Evolutionary conservation across 2,329 filamentous ascomycete species (phyloP), one percentile per base, ranked within the genome.

Genomic region (Nigrospora oryzae): DNA sequence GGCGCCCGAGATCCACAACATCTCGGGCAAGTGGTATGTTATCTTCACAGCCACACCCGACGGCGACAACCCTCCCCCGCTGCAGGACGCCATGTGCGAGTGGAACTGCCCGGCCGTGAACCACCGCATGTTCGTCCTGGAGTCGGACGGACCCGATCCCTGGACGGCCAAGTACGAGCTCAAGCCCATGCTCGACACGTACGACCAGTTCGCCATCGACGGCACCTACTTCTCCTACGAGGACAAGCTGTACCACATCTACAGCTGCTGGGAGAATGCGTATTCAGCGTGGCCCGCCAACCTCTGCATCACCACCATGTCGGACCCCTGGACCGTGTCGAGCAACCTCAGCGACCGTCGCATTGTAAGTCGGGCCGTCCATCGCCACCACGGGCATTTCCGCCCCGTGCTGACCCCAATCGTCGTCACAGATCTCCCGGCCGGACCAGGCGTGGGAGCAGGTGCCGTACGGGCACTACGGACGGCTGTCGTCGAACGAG

Each of bases 51-150:
- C 62, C 3, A 63, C 61, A 1, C 56, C 60, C 3, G 62, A 65
- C 36, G 49, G 49, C 4, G 62, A 65, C 37, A 60, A 59, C 32
- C 61, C 61, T 17, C 50, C 55, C 5, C 62, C 61, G 1, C 49
- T 65, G 30, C 49, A 61, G 15, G 62, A 64, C 46, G 61, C 62
- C 3, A 45, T 61, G 42, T 63, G 62, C 37, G 60, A 57, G 11
- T 54, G 62, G 39, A 61, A 60, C 42, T 65, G 62, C 43, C 62
- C 62, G 41, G 61, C 61, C 7, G 54, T 64, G 33, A 62, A 65
- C 43, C 62, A 65, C 38, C 58, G 62, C 32, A 64, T 64, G 61
- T 64, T 64, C 28, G 61, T 63, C 37, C 53, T 64, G 6, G 58
- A 53, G 15, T 53, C 55, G 3, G 54, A 55, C 32, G 54, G 56